Base-by-base conservation (phyloP, 345 rosid species). In the Populus alba region DNA sequence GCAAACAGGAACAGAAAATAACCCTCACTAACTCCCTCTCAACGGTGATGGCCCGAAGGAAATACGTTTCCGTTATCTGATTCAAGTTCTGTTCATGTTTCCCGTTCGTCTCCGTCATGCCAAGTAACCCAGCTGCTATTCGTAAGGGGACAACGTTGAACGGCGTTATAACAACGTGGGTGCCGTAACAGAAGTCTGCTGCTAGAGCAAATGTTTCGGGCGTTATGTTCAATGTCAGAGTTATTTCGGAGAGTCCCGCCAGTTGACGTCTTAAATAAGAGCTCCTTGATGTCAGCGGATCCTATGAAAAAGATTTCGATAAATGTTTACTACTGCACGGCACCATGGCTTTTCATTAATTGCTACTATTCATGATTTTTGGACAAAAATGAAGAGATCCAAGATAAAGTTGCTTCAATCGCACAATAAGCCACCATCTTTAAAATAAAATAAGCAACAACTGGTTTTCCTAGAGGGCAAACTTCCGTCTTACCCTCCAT, bases 221-320 rank as follows among this genome's bases (percentile, higher is more conserved):
- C 68, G 93, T 89, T 88, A 95, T 82, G 72, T 92, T 93, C 49
- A 93, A 89, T 83, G 93, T 93, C 71, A 95, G 89, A 72, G 88
- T 95, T 74, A 93, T 73, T 61, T 90, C 90, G 31, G 85, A 81
- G 65, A 78, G 81, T 39, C 76, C 83, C 79, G 88, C 84, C 83
- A 95, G 86, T 78, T 87, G 91, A 80, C 93, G 89, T 77, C 81
- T 89, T 72, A 95, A 90, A 85, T 92, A 91, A 51, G 74, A 66
- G 84, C 98, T 93, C 80, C 79, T 87, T 8, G 85, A 77, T 35
- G 89, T 78, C 86, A 95, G 87, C 45, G 89, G 87, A 77, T 83
- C 95, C 98, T 95, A 38, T 23, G 17, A 53, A 37, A 66, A 15
- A 59, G 15, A 57, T 6, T 25, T 27, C 33, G 33, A 31, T 31